Evolutionary conservation across 2,329 filamentous ascomycete species (phyloP).

Genomic region (Dendryphion nanum): DNA sequence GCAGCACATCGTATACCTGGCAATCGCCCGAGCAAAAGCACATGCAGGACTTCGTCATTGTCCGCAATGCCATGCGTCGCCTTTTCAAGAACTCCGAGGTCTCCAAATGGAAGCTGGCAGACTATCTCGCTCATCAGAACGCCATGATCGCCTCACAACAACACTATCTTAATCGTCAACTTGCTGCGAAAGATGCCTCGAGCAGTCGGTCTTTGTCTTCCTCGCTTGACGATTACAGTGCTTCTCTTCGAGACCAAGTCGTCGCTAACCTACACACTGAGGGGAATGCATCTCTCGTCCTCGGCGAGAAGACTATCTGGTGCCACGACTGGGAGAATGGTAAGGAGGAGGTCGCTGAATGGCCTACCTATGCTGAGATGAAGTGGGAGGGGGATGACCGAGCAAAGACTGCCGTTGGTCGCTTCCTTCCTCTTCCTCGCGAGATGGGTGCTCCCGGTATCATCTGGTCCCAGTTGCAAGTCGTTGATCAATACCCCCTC

Average conservation of each 20-base stretch:
- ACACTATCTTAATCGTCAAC: neutral
- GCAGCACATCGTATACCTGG: slow-evolving; percentile 20
- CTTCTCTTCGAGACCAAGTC: neutral
- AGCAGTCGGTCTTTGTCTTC: neutral
- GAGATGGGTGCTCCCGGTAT: slow-evolving; percentile 41
- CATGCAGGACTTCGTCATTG: slow-evolving; percentile 26
- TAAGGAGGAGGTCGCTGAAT: slow-evolving; percentile 39
- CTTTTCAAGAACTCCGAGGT: slow-evolving; percentile 34
- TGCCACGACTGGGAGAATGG: slow-evolving; percentile 31
- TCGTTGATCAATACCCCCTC: slow-evolving; percentile 37
- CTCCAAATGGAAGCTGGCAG: slow-evolving; percentile 29
- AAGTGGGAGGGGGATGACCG: slow-evolving; percentile 50
- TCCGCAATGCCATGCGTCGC: slow-evolving; percentile 35
- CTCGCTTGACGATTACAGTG: slow-evolving; percentile 10
- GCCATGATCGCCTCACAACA: slow-evolving; percentile 18
- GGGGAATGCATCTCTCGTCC: slow-evolving; percentile 29
- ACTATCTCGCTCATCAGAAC: slow-evolving; percentile 32
- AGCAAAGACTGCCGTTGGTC: slow-evolving; percentile 42
- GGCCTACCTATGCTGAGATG: slow-evolving; percentile 42
- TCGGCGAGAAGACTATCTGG: slow-evolving; percentile 43
- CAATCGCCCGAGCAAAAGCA: slow-evolving; percentile 23
- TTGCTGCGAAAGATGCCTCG: slow-evolving; percentile 10
- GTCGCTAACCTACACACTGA: neutral
- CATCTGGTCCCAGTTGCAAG: slow-evolving; percentile 42
- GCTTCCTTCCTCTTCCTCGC: slow-evolving; percentile 45